Base-by-base conservation (phyloP, 495 filamentous ascomycete genomes). In the Tuber aestivum region DNA sequence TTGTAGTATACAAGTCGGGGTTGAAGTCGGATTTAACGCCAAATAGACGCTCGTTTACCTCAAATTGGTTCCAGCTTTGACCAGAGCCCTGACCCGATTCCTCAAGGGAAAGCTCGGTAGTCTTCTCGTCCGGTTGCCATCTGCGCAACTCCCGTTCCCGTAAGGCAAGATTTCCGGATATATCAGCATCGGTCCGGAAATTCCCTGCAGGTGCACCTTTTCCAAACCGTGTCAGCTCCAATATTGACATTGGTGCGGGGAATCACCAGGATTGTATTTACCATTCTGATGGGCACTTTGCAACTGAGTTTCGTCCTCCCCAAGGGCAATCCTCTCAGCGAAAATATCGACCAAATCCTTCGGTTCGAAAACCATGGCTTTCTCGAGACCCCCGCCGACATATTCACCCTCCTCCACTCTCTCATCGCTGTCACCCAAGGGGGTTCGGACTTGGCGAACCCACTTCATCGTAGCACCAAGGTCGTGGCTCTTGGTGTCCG, bases 1-100 rank as follows among this genome's bases (percentile, higher is more conserved):
- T 85, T 32, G 95, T 98, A 16, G 96, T 99, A 83, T 99, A 99
- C 70, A 95, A 89, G 80, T 91, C 93, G 84, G 98, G 96, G 79
- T 97, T 91, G 83, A 97, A 98, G 78, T 92, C 92, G 27, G 90
- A 93, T 84, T 89, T 93, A 48, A 95, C 84, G 14, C 95, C 95
- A 82, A 97, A 98, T 5, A 92, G 89, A 45, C 90, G 88, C 83
- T 96, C 91, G 79, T 99, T 98, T 65, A 87, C 89, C 81, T 93
- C 92, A 80, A 99, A 99, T 83, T 99, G 95, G 83, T 99, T 94
- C 95, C 95, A 99, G 32, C 81, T 72, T 72, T 87, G 89, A 8
- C 84, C 83, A 12, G 81, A 74, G 77, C 92, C 83, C 35, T 80
- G 37, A 4, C 44, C 73, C 27, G 74, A 42, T 50, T 83, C 81